Evolutionary conservation across 805 yeast species (phyloP), one percentile per base, ranked within the genome.

Genomic region (Kazachstania kunashirensis): DNA sequence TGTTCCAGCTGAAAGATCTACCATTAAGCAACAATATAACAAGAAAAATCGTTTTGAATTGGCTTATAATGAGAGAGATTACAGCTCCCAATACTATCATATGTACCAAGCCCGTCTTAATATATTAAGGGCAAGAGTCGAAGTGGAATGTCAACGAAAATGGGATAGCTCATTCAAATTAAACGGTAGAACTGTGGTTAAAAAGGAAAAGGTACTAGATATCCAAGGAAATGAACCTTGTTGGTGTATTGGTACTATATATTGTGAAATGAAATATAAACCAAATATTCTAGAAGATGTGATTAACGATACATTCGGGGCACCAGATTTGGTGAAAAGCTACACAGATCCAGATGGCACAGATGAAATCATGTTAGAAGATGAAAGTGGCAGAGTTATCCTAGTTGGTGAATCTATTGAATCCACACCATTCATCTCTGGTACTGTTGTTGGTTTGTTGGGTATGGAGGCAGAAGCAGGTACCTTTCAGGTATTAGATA

Each of bases 391-490:
- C 3, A 67, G 98, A 34, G 79, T 94, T 6, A 56, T 75, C 23
- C 61, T 92, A 16, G 77, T 73, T 33, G 88, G 85, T 18, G 68
- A 71, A 13, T 57, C 78, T 23, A 67, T 82, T 29, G 63, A 65
- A 34, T 52, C 57, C 6, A 65, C 73, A 14, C 70, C 79, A 2
- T 64, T 89, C 18, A 94, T 88, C 0, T 92, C 96, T 0, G 98
- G 98, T 4, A 71, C 77, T n/a, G 79, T 88, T 0, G 75, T 86
- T 6, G 97, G 89, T 0, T 71, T 86, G 1, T 56, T 86, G 9
- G 98, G 98, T 0, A 77, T 84, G 63, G 96, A 88, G 53, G 68
- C 81, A 7, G 76, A 72, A 31, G 77, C 86, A 0, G 97, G 97
- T 3, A 67, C 78, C 2, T 88, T 92, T 57, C 83, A 81, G 41